Conservation (phyloP, 495 filamentous ascomycete species). For the Xylaria telfairii region DNA sequence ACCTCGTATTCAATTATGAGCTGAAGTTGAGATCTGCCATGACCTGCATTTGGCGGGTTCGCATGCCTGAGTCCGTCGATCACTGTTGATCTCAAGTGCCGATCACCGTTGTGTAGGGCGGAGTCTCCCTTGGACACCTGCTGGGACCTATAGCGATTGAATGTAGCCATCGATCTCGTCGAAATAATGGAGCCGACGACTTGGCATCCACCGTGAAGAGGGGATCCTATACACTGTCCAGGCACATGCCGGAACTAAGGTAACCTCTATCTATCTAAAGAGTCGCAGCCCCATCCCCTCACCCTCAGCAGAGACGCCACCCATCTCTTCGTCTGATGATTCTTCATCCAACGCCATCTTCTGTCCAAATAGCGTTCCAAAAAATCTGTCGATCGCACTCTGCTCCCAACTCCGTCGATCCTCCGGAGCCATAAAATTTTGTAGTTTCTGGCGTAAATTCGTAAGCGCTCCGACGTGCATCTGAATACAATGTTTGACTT, state of each 20-base stretch:
- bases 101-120: neutral
- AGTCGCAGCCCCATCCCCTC: slow-evolving; percentile 77
- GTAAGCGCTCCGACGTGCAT: neutral
- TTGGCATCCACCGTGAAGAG: neutral
- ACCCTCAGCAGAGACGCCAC: slow-evolving; percentile 64
- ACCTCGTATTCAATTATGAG: slow-evolving; percentile 19
- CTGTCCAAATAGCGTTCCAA: slow-evolving; percentile 85
- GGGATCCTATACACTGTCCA: neutral
- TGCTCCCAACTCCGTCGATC: slow-evolving; percentile 78
- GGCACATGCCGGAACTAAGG: neutral
- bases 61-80: slow-evolving; percentile 5
- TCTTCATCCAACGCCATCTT: slow-evolving; percentile 76
- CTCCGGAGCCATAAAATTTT: slow-evolving; percentile 97
- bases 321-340: slow-evolving; percentile 62
- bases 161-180: neutral
- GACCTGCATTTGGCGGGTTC: slow-evolving; percentile 8
- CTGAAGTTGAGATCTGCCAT: slow-evolving; percentile 14
- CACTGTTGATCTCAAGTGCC: slow-evolving; percentile 17
- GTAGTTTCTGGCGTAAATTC: slow-evolving; percentile 72
- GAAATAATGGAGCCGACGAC: neutral
- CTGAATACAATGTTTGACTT: neutral
- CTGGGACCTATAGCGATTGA: neutral
- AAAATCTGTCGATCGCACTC: slow-evolving; percentile 82
- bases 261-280: slow-evolving; percentile 58
- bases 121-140: slow-evolving; percentile 1